Evolutionary conservation across 805 yeast genomes (phyloP), one percentile per base, ranked within the genome.

Genomic region (Ogataea populi-albae): DNA sequence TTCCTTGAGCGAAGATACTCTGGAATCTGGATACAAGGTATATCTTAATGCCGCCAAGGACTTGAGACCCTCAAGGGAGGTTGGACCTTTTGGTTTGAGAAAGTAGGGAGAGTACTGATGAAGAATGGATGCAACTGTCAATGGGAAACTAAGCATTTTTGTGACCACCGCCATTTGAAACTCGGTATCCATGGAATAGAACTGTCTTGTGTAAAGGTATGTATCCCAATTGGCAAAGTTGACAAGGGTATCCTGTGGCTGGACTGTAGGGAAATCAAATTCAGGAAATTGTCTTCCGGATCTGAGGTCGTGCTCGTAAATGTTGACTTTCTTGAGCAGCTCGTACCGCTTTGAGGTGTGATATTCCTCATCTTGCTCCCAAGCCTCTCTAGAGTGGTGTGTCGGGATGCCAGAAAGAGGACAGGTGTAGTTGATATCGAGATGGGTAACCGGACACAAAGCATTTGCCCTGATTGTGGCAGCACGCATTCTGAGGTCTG

Each of bases 361-460:
- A 59, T 89, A 89, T 17, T 74, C 77, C 6, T 55, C 66, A 59
- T 93, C 98, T 37, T 66, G 63, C 52, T 80, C 81, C 96, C 97
- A 93, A 1, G 96, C 96, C 46, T 83, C 87, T 55, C 73, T 71
- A 15, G 86, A 79, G 56, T 86, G 94, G 60, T 93, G 98, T 4
- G 98, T 93, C 17, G 99, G 98, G 33, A 93, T 88, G 3, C 98
- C 98, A 4, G 96, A 85, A 38, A 75, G 66, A 2, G 98, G 98
- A 65, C 98, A 93, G 2, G 89, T 86, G 59, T 71, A 93, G 47
- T 81, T 72, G 40, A 93, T 86, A 30, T 83, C 81, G 45, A 79
- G 74, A 14, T 78, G 71, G 0, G 97, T 89, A 9, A 89, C 93
- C 0, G 97, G 98, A 60, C 98, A 91, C 54, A 76, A 75, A 8